Percentiles rank a stretch among this genome's conserved stretches.
phyloP scores from a whole-genome alignment of 768 basidiomycete genomes.

The Lactarius indigo region DNA sequence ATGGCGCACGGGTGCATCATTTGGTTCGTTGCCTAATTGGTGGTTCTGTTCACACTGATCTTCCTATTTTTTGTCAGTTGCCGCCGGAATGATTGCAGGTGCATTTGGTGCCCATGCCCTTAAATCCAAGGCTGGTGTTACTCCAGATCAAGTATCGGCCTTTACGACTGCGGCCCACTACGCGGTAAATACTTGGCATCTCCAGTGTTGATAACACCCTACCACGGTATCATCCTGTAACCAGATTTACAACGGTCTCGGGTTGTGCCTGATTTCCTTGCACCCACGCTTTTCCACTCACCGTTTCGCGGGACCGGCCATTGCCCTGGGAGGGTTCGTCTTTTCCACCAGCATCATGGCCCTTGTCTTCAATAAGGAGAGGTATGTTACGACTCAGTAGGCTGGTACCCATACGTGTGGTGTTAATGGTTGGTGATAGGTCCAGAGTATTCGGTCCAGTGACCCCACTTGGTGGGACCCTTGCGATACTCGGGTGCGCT shows the following conservation, averaged over 20 bases:
- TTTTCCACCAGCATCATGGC: conserved; percentile 65
- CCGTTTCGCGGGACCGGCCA: conserved; percentile 64
- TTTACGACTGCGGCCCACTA: conserved; percentile 64
- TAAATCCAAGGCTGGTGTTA: conserved; percentile 43
- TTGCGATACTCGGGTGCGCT: conserved; percentile 67
- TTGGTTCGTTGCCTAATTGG: neutral
- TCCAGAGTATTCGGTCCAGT: conserved; percentile 56
- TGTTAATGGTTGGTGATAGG: conserved; percentile 28
- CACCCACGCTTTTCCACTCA: conserved; percentile 59
- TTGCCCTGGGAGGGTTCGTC: conserved; percentile 50
- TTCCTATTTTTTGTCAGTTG: conserved; percentile 30
- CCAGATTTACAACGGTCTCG: conserved; percentile 69
- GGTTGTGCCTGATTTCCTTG: conserved; percentile 55
- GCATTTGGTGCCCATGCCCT: conserved; percentile 71
- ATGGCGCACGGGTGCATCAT: conserved; percentile 25
- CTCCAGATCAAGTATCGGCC: conserved; percentile 50
- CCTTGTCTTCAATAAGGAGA: conserved; percentile 47
- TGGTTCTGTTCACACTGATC: neutral
- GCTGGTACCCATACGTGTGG: neutral
- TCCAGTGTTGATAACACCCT: neutral
- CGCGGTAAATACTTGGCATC: conserved; percentile 39
- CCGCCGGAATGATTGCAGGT: conserved; percentile 53
- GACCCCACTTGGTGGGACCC: conserved; percentile 60
- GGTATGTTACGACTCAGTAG: conserved; percentile 31
- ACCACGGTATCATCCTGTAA: neutral